These are phyloP conservation scores for Tilletia caries DNA, from an alignment of 1,284 basidiomycete genomes.

Conservation along the genomic window DNA sequence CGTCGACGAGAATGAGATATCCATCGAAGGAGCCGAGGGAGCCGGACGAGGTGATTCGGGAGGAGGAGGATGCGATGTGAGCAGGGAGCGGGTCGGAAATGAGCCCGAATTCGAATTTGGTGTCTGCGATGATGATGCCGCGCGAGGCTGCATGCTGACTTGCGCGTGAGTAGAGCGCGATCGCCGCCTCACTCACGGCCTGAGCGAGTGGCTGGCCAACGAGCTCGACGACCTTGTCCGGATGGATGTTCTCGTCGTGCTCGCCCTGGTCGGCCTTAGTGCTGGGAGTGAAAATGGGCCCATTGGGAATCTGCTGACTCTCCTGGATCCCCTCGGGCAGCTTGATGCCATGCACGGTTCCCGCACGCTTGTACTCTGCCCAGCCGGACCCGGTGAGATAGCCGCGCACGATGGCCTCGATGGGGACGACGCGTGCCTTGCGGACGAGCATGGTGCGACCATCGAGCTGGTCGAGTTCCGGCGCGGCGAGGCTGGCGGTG, in stretches of 20 bases:
- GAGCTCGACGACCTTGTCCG: constrained; percentile 61
- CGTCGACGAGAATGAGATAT: constrained; percentile 84
- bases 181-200: constrained; percentile 63
- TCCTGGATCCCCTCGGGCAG: constrained; percentile 78
- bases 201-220: constrained; percentile 61
- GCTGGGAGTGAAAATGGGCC: constrained; percentile 87
- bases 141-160: constrained; percentile 71
- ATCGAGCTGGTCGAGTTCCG: constrained; percentile 59
- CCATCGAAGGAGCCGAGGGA: constrained; percentile 24
- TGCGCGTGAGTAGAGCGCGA: constrained; percentile 73
- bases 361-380: constrained; percentile 82
- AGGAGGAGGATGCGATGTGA: constrained; percentile 13
- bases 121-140: constrained; percentile 92
- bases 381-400: constrained; percentile 97
- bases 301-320: constrained; percentile 62
- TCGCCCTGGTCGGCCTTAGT: constrained; percentile 93
- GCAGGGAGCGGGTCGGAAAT: constrained; percentile 21
- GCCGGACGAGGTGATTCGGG: constrained; percentile 23
- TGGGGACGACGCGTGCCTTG: constrained; percentile 81
- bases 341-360: constrained; percentile 82
- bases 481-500: constrained; percentile 23
- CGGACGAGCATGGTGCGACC: constrained; percentile 86
- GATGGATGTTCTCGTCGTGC: constrained; percentile 97
- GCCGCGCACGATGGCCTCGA: constrained; percentile 96
- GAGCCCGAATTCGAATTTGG: constrained; percentile 84